phyloP scores from a whole-genome alignment of 2,329 filamentous ascomycete species.

The Blumeria hordei region DNA sequence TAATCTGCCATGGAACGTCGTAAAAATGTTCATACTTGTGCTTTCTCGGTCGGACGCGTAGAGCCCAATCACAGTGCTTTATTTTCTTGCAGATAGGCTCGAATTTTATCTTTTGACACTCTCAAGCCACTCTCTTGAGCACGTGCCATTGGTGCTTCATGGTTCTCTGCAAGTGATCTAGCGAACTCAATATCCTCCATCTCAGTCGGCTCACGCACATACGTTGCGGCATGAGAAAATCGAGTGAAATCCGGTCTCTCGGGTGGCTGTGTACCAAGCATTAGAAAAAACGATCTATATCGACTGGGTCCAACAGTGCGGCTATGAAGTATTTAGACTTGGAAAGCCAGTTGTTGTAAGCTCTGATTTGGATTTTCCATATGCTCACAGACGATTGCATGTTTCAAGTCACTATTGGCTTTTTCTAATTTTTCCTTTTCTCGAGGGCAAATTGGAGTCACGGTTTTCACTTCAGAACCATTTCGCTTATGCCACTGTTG shows the following conservation, averaged over 20 bases:
- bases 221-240: neutral
- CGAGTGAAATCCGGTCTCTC: neutral
- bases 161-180: neutral
- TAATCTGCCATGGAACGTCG: neutral
- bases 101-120: neutral
- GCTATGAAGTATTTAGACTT: neutral
- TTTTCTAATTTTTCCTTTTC: neutral
- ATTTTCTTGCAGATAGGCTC: neutral
- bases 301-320: neutral
- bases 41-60: neutral
- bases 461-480: neutral
- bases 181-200: neutral
- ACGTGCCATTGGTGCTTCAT: neutral
- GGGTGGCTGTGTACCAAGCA: neutral
- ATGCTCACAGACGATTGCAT: neutral
- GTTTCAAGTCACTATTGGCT: neutral
- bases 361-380: no score
- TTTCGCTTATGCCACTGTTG: neutral
- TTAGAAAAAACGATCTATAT: neutral
- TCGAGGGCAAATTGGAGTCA: neutral
- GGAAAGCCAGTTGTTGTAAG: neutral
- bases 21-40: neutral
- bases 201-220: neutral
- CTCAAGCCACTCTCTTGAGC: neutral
- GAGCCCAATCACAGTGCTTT: constrained; percentile 1